phyloP scores from a whole-genome alignment of 345 rosid genomes.

The Bruguiera gymnorhiza region DNA sequence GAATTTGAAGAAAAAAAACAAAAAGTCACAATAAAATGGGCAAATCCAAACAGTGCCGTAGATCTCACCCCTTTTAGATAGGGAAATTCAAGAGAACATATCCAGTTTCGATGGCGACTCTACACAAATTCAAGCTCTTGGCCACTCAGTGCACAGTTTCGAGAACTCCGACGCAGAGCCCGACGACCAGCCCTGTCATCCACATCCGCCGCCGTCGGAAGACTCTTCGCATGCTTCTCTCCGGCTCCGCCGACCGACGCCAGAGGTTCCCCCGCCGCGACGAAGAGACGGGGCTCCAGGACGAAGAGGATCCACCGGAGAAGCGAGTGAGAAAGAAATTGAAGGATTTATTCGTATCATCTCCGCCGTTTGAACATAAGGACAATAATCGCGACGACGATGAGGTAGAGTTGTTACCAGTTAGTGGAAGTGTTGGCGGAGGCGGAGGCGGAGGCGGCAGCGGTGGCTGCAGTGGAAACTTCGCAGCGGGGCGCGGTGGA shows the following conservation, averaged over 20 bases:
- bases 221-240: constrained; percentile 84
- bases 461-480: not conserved
- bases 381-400: constrained; percentile 37
- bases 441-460: constrained; percentile 19
- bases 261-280: constrained; percentile 40
- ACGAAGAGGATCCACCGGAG: constrained; percentile 36
- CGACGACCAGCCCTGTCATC: constrained; percentile 73
- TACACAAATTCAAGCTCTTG: constrained; percentile 78
- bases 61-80: not conserved
- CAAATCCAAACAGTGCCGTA: not conserved
- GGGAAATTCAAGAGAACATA: not conserved
- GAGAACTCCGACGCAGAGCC: constrained; percentile 67
- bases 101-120: constrained; percentile 49
- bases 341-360: constrained; percentile 75
- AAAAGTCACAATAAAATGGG: not conserved
- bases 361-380: constrained; percentile 65
- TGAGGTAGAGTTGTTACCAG: constrained; percentile 33
- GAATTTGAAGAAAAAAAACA: no score
- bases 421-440: constrained; percentile 17
- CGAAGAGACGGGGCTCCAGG: constrained; percentile 22
- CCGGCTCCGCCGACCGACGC: constrained; percentile 37
- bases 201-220: constrained; percentile 90
- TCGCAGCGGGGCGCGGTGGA: constrained; percentile 39
- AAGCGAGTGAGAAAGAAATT: constrained; percentile 54
- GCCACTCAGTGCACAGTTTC: constrained; percentile 75